phyloP scores from a whole-genome alignment of 2,329 filamentous ascomycete species.

The Diaporthe vexans region DNA sequence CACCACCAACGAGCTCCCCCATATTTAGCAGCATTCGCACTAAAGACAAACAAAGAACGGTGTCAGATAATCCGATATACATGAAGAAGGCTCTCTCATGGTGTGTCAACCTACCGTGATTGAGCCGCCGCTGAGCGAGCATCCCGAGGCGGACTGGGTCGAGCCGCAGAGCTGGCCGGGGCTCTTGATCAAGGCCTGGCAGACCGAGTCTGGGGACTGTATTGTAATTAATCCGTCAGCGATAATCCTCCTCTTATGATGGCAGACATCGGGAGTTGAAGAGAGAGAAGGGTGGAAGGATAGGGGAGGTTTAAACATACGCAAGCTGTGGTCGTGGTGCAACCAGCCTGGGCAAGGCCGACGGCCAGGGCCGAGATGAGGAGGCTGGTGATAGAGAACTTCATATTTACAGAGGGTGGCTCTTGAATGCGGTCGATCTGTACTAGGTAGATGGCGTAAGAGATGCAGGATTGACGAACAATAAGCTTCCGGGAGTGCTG shows the following conservation, averaged over 20 bases:
- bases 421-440: no score
- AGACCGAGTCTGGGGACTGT: background rate
- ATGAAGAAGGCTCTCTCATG: background rate
- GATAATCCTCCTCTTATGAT: background rate
- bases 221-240: background rate
- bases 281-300: background rate
- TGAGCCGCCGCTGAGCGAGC: background rate
- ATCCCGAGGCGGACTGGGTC: background rate
- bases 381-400: conserved; percentile 14
- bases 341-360: background rate
- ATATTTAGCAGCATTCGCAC: conserved; percentile 1
- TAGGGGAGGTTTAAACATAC: background rate
- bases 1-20: background rate
- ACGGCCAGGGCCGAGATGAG: background rate
- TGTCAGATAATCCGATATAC: background rate
- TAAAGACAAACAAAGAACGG: background rate
- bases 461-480: background rate
- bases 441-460: background rate
- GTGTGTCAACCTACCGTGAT: background rate
- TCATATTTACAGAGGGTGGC: background rate
- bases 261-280: no score
- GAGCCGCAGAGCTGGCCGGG: conserved; percentile 2
- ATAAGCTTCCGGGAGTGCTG: background rate
- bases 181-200: background rate
- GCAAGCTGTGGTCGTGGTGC: background rate